A percentile compares a stretch with the other conserved stretches of the same genome.
Conservation (phyloP, 2,329 filamentous ascomycete species). For the Talaromyces sp. region DNA sequence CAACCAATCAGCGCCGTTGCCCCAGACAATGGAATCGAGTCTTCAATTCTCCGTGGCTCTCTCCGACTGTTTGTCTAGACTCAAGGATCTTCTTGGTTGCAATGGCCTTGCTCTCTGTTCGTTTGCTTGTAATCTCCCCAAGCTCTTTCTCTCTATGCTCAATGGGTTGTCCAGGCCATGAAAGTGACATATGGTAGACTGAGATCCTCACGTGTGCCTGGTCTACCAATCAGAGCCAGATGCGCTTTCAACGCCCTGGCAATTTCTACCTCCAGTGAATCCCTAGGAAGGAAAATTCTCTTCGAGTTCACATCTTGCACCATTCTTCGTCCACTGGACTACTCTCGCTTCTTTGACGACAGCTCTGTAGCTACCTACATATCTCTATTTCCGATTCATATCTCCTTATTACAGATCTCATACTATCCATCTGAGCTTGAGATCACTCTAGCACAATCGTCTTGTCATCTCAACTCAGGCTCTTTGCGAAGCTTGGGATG, state of each 20-base stretch:
- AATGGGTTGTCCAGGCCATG: not conserved
- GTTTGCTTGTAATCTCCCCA: not conserved
- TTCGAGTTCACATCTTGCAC: not conserved
- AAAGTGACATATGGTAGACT: not conserved
- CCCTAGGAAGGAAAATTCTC: not conserved
- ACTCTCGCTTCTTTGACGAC: not conserved
- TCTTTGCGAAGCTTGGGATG: not conserved
- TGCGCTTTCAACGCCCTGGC: not conserved
- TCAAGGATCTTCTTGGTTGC: not conserved
- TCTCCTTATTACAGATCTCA: not conserved
- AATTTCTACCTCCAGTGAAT: not conserved
- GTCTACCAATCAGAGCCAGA: not conserved
- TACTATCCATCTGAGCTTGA: not conserved
- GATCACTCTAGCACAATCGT: too few relatives aligned
- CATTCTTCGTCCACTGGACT: not conserved
- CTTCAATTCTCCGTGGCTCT: not conserved
- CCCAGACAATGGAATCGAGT: constrained; percentile 4
- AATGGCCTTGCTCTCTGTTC: not conserved
- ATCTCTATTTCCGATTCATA: not conserved
- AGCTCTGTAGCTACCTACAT: not conserved
- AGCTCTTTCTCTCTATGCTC: not conserved
- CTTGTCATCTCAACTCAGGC: not conserved
- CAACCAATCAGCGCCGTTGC: not conserved
- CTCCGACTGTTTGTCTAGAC: not conserved
- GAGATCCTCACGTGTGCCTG: not conserved